phyloP scores from a whole-genome alignment of 2,329 filamentous ascomycete species.

The Onygenales sp. region DNA sequence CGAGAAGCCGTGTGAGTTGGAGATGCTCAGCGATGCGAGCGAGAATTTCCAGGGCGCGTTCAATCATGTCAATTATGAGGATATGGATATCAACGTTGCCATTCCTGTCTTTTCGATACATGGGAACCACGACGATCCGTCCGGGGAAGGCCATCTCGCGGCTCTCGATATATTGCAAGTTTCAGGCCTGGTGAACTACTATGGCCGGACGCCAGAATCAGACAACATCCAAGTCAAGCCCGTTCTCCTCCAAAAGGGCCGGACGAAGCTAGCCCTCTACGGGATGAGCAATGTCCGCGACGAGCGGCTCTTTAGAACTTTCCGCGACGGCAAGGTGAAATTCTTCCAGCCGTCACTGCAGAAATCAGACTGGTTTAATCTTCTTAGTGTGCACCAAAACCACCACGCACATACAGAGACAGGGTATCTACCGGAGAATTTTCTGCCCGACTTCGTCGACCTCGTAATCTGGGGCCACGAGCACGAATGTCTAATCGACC shows the following conservation, averaged over 20 bases:
- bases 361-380: constrained; percentile 86
- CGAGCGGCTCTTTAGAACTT: constrained; percentile 87
- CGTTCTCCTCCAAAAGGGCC: constrained; percentile 83
- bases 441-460: constrained; percentile 83
- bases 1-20: constrained; percentile 88
- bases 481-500: constrained; percentile 89
- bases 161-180: constrained; percentile 86
- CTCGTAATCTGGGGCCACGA: constrained; percentile 95
- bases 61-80: constrained; percentile 94
- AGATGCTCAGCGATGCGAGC: constrained; percentile 86
- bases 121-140: constrained; percentile 95
- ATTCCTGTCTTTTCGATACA: constrained; percentile 98
- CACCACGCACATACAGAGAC: constrained; percentile 87
- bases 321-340: constrained; percentile 84
- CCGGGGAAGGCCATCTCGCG: constrained; percentile 87
- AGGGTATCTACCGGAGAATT: constrained; percentile 87
- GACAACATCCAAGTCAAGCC: constrained; percentile 92
- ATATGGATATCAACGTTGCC: constrained; percentile 90
- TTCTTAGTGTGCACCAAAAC: constrained; percentile 93
- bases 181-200: constrained; percentile 90
- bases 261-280: constrained; percentile 85
- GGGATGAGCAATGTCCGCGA: constrained; percentile 94
- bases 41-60: constrained; percentile 86
- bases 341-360: constrained; percentile 80
- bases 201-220: constrained; percentile 79